phyloP scores from a whole-genome alignment of 177 flowering plant genomes.

The Telopea speciosissima region DNA sequence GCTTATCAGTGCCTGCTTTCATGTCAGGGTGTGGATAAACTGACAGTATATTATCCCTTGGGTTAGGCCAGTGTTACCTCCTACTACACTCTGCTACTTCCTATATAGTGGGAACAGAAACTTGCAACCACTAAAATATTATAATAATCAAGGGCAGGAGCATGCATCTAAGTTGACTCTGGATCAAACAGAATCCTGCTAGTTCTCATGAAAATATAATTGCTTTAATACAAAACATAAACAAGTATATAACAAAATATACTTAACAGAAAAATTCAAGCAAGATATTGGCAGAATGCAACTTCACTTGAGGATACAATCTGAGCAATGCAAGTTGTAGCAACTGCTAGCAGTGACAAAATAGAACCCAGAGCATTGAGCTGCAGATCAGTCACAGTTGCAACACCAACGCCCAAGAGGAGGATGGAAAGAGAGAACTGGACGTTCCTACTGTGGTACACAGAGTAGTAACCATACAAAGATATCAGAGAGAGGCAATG shows the following conservation, averaged over 20 bases:
- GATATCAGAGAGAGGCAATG: neutral
- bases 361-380: constrained; percentile 62
- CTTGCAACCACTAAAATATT: neutral
- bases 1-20: too few relatives aligned
- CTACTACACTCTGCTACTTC: neutral
- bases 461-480: neutral
- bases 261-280: neutral
- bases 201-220: constrained; percentile 2
- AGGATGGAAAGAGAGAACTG: constrained; percentile 70
- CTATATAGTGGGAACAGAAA: neutral
- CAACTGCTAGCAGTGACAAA: constrained; percentile 65
- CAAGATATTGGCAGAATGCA: neutral
- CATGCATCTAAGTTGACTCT: neutral
- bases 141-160: neutral
- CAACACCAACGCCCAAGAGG: constrained; percentile 87
- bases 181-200: neutral
- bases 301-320: constrained; percentile 71
- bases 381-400: constrained; percentile 90
- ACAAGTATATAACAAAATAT: neutral
- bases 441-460: constrained; percentile 59
- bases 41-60: neutral
- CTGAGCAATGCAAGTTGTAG: constrained; percentile 91
- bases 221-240: neutral
- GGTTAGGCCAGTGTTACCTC: neutral
- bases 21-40: neutral